Conservation (phyloP, 1,139 yeast species). For the Diutina catenulata region DNA sequence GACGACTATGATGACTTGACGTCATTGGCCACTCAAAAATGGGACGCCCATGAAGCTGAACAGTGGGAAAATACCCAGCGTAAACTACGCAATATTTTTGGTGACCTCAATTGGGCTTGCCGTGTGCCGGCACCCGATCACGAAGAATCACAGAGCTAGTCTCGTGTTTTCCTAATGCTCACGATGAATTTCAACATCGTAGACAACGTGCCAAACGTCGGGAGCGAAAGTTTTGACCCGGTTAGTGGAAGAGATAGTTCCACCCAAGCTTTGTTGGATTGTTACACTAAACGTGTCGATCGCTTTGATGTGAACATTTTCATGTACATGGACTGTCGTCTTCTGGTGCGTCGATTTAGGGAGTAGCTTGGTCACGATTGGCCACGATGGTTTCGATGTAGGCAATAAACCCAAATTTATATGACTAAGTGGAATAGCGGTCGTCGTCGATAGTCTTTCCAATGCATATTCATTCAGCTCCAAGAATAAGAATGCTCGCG, state of each 20-base stretch:
- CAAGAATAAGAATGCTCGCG: slow-evolving; percentile 32
- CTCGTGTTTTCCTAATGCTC: no score
- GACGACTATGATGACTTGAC: no score
- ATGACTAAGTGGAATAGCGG: slow-evolving; percentile 33
- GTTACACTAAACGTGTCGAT: slow-evolving; percentile 15
- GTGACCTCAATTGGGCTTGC: no score
- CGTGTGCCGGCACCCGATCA: no score
- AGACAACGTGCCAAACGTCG: slow-evolving; percentile 69
- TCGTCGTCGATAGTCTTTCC: slow-evolving; percentile 21
- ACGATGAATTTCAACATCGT: slow-evolving; percentile 40
- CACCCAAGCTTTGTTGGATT: slow-evolving; percentile 7
- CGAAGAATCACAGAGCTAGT: no score
- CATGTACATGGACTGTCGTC: slow-evolving; percentile 57
- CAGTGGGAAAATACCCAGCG: no score
- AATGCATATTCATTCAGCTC: slow-evolving; percentile 49
- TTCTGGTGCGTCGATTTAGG: slow-evolving; percentile 1
- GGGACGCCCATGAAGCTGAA: no score
- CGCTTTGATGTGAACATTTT: slow-evolving; percentile 44
- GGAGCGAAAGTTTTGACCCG: slow-evolving; percentile 81
- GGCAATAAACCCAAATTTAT: slow-evolving; percentile 74
- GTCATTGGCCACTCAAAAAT: no score
- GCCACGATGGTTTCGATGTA: slow-evolving; percentile 53
- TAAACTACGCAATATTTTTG: no score
- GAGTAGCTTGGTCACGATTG: slow-evolving; percentile 19
- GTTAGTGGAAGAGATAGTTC: slow-evolving; percentile 25